Percentiles rank a stretch among this genome's conserved stretches.
Conservation (phyloP, 2,329 filamentous ascomycete genomes). For the Hypoxylon sp. region DNA sequence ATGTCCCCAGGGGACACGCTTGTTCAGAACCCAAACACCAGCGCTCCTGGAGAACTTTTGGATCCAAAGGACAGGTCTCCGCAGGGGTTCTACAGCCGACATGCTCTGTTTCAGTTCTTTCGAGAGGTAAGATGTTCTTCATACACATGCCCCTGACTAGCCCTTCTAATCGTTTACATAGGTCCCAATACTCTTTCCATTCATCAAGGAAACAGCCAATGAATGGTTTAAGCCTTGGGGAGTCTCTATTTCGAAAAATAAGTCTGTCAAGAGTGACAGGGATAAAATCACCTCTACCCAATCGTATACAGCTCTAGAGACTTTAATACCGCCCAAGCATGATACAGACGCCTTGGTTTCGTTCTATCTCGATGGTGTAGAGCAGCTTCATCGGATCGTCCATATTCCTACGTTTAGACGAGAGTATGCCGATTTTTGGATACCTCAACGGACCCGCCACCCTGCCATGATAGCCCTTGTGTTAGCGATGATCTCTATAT, state of each 20-base stretch:
- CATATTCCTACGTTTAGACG: conserved; percentile 45
- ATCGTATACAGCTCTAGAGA: conserved; percentile 18
- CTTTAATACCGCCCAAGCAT: conserved; percentile 52
- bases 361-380: conserved; percentile 58
- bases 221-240: conserved; percentile 45
- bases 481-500: conserved; percentile 54
- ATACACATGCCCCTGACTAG: background rate
- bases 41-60: conserved; percentile 21
- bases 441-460: conserved; percentile 15
- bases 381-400: conserved; percentile 56
- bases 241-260: conserved; percentile 32
- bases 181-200: conserved; percentile 44
- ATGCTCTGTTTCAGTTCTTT: conserved; percentile 46
- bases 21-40: conserved; percentile 1
- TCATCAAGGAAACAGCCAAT: conserved; percentile 43
- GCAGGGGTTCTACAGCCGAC: conserved; percentile 42
- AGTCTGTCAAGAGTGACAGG: conserved; percentile 4
- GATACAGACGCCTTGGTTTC: conserved; percentile 55
- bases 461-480: conserved; percentile 42
- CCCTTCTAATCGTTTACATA: conserved; percentile 15
- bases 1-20: background rate
- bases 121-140: conserved; percentile 35
- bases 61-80: conserved; percentile 42
- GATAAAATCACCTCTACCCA: background rate
- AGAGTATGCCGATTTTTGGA: conserved; percentile 44